These are phyloP conservation scores for Penicillium atrosanguineum DNA, from an alignment of 495 filamentous ascomycete species.

Conservation along the genomic window DNA sequence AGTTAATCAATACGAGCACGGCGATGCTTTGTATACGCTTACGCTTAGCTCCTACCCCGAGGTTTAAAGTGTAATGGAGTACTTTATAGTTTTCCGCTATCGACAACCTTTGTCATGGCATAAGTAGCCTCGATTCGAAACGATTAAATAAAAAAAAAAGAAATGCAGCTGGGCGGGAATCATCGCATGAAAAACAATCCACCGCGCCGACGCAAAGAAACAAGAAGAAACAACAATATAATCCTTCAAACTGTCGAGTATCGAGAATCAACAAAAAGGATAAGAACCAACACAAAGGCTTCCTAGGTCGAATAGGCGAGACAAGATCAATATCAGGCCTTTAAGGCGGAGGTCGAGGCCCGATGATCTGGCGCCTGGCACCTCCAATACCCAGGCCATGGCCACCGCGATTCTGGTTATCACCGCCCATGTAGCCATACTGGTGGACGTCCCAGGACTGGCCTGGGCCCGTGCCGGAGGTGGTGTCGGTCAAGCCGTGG, in stretches of 20 bases:
- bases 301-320: conserved; percentile 7
- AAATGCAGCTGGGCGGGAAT: not conserved
- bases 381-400: conserved; percentile 69
- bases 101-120: not conserved
- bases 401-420: conserved; percentile 72
- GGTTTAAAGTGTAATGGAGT: not conserved
- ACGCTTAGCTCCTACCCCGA: not conserved
- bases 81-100: not conserved
- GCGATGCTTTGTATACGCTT: too few relatives aligned
- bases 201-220: conserved; percentile 21
- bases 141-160: not conserved
- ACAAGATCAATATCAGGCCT: not conserved
- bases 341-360: conserved; percentile 65
- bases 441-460: conserved; percentile 81
- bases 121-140: not conserved
- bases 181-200: conserved; percentile 6
- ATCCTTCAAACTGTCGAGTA: not conserved
- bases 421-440: conserved; percentile 83
- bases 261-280: conserved; percentile 2
- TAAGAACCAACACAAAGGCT: not conserved
- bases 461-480: conserved; percentile 53
- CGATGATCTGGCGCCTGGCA: conserved; percentile 73
- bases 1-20: not conserved
- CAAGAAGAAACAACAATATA: not conserved
- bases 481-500: conserved; percentile 37